Evolutionary conservation across 1,139 yeast genomes (phyloP), one percentile per base, ranked within the genome.

Genomic region (Pichia sp.): DNA sequence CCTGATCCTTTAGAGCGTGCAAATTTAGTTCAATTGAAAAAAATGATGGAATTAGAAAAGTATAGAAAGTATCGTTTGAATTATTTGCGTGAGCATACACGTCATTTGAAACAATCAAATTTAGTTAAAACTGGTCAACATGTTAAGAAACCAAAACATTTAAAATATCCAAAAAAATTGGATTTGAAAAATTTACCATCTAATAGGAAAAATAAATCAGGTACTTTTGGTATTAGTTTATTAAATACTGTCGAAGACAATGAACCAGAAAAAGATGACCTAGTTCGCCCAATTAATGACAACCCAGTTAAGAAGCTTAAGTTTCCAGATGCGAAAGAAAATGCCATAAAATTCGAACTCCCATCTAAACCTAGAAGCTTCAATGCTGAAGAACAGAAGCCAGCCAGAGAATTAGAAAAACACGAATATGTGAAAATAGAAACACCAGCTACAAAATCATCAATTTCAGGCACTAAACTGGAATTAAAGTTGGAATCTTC

Each of bases 1-100:
- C 50, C 52, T 11, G 62, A 62, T 42, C 63, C 64, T 8, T 36
- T 58, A 12, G 64, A 60, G 42, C 51, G 66, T 34, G 59, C 64
- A 2, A 54, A 57, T 35, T 45, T 62, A 31, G 55, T 62, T 25
- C 55, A 57, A 30, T 42, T 62, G 30, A 60, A 61, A 34, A 60
- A 55, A 42, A 52, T 60, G 51, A 58, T 61, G 61, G 60, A 60
- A 30, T 40, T 58, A n/a, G 63, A 62, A 30, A 52, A 52, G 37
- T 61, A 61, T 43, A 51, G 58, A 31, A 57, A 52, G 37, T 51
- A 57, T 11, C 51, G 60, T 41, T 29, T 56, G 39, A 45, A 49
- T 1, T 59, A 56, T 45, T 40, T 61, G 31, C 48, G 55, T 32
- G 51, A 57, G 34, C 61, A 59, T 39, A 55, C 62, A 3, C 50